Evolutionary conservation across 1,139 yeast genomes (phyloP).

Genomic region (Chernovozyma sophiae-reginae): DNA sequence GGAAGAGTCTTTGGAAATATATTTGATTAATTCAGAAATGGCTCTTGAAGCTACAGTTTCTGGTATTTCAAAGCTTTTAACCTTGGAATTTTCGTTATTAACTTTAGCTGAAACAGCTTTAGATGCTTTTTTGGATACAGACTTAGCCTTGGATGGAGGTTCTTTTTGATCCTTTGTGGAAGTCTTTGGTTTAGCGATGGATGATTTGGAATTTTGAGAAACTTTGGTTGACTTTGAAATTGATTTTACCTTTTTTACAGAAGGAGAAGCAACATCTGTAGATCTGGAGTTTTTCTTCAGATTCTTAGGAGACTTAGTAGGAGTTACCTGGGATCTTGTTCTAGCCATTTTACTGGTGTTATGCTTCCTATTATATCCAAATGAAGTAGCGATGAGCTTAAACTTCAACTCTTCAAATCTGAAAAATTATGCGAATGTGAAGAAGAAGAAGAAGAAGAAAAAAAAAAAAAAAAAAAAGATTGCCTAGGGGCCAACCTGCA

Average conservation of each 20-base stretch:
- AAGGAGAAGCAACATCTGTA: conserved; percentile 19
- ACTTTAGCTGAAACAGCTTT: background rate
- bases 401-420: conserved; percentile 3
- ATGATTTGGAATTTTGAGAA: background rate
- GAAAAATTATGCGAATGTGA: background rate
- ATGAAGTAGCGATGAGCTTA: background rate
- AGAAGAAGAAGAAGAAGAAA: no score
- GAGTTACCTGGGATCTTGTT: conserved; percentile 27
- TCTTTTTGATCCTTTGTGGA: conserved; percentile 2
- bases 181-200: background rate
- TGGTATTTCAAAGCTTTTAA: conserved; percentile 13
- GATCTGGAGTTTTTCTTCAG: conserved; percentile 3
- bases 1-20: conserved; percentile 20
- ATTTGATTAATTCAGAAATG: conserved; percentile 48
- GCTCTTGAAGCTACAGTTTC: conserved; percentile 38
- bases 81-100: conserved; percentile 2
- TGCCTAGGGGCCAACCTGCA: no score
- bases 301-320: conserved; percentile 20
- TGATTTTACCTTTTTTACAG: conserved; percentile 12
- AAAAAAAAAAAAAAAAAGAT: no score
- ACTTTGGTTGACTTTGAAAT: conserved; percentile 1
- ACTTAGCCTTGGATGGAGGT: background rate
- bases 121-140: background rate
- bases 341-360: conserved; percentile 25
- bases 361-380: no score